Conservation (phyloP, 1,284 basidiomycete species). For the Apiotrichum siamense region DNA sequence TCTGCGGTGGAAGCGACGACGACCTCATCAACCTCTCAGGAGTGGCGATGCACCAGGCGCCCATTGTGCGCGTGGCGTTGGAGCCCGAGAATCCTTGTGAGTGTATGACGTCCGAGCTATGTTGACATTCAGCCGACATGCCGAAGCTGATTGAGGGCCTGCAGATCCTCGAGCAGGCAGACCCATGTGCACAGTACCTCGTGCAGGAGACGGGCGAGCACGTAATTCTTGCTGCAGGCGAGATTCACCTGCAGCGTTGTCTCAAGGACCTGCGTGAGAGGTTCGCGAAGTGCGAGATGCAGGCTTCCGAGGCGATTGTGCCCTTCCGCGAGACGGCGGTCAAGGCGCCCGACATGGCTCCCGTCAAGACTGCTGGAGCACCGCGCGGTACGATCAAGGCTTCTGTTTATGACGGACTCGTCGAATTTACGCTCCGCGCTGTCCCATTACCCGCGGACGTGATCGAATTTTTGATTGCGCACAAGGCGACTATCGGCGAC, state of each 20-base stretch:
- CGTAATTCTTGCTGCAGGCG: conserved; percentile 93
- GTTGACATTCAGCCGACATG: conserved; percentile 63
- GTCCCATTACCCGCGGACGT: conserved; percentile 66
- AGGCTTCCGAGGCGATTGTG: conserved; percentile 90
- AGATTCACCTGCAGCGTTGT: conserved; percentile 95
- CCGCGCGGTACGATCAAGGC: conserved; percentile 73
- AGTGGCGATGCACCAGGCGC: conserved; percentile 64
- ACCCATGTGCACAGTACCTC: conserved; percentile 95
- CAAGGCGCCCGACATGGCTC: conserved; percentile 76
- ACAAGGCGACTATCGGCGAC: conserved; percentile 48
- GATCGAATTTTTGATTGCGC: conserved; percentile 69
- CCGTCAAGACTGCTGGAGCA: conserved; percentile 67
- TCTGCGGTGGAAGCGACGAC: conserved; percentile 59
- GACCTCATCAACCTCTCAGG: conserved; percentile 78
- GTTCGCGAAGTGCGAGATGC: conserved; percentile 88
- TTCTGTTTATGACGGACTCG: conserved; percentile 61
- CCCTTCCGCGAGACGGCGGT: conserved; percentile 96
- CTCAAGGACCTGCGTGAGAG: conserved; percentile 90
- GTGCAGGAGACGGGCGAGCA: conserved; percentile 97
- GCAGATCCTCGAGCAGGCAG: conserved; percentile 85
- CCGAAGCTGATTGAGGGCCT: conserved; percentile 82
- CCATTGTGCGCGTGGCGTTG: conserved; percentile 92
- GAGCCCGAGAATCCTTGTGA: conserved; percentile 71
- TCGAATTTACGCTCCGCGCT: conserved; percentile 79
- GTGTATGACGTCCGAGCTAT: conserved; percentile 9